Evolutionary conservation across 805 yeast species (phyloP).

Genomic region (Zygotorulaspora florentina): DNA sequence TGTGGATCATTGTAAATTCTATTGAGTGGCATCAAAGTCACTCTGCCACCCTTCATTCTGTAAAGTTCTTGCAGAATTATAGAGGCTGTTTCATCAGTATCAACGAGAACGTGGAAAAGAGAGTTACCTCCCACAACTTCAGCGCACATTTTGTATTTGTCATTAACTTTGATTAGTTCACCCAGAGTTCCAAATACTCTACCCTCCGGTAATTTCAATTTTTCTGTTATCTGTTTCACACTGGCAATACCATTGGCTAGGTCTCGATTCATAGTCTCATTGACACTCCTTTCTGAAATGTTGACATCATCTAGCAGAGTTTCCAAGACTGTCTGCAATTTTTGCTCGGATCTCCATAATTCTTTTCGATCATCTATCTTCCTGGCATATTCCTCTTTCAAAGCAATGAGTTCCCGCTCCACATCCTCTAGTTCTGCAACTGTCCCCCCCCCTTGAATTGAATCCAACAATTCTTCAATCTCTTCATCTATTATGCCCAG

Average conservation of each 20-base stretch:
- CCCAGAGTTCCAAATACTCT: constrained; percentile 83
- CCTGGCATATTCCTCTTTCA: constrained; percentile 41
- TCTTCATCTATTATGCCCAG: constrained; percentile 29
- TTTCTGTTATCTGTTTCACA: constrained; percentile 57
- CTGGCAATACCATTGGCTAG: constrained; percentile 66
- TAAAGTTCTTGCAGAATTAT: constrained; percentile 70
- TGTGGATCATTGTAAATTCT: constrained; percentile 44
- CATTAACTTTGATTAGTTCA: constrained; percentile 74
- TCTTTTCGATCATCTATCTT: constrained; percentile 64
- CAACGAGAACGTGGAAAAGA: constrained; percentile 85
- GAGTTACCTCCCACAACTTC: constrained; percentile 88
- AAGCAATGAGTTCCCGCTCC: constrained; percentile 25
- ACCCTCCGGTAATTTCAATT: constrained; percentile 48
- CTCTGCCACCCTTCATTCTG: constrained; percentile 71
- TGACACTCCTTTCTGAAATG: constrained; percentile 54
- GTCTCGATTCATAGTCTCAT: constrained; percentile 71
- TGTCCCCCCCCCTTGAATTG: constrained; percentile 37
- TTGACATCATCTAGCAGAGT: constrained; percentile 52
- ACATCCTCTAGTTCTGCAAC: constrained; percentile 34
- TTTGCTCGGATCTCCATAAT: constrained; percentile 77
- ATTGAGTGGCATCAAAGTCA: constrained; percentile 87
- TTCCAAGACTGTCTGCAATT: constrained; percentile 51
- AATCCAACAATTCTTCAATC: constrained; percentile 35
- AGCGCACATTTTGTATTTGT: constrained; percentile 77
- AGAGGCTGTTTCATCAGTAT: constrained; percentile 78